Percentiles rank a stretch among this genome's conserved stretches.
Evolutionary conservation across 768 basidiomycete genomes (phyloP).

Genomic region (Boletus sensibilis): DNA sequence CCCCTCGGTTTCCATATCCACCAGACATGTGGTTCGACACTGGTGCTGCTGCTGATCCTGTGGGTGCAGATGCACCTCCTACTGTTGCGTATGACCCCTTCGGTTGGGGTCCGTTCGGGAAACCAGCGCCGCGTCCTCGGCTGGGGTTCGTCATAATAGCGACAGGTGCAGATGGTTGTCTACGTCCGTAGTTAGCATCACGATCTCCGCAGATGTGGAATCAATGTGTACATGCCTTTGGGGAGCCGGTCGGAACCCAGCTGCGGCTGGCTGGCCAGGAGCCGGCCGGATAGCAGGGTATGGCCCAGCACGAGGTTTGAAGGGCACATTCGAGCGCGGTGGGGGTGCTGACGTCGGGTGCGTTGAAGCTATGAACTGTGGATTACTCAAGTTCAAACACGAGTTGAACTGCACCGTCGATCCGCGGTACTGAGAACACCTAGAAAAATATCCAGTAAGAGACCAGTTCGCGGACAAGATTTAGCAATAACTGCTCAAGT

Average conservation of each 20-base stretch:
- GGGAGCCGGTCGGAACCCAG: constrained; percentile 65
- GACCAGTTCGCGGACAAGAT: not conserved
- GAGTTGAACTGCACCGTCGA: constrained; percentile 83
- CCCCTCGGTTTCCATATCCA: constrained; percentile 2
- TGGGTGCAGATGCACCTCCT: not conserved
- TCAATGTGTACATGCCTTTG: constrained; percentile 17
- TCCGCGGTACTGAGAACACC: constrained; percentile 92
- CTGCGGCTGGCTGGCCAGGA: constrained; percentile 51
- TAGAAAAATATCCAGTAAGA: constrained; percentile 26
- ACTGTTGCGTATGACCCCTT: constrained; percentile 8
- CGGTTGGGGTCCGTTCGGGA: constrained; percentile 8
- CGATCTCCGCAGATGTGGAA: not conserved
- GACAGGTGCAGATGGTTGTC: constrained; percentile 45
- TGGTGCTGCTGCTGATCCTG: not conserved
- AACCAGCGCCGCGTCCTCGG: constrained; percentile 35
- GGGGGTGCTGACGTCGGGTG: constrained; percentile 54
- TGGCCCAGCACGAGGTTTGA: constrained; percentile 69
- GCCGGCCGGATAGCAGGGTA: constrained; percentile 57
- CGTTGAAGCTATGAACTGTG: constrained; percentile 81
- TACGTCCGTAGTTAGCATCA: constrained; percentile 4
- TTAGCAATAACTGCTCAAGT: not conserved
- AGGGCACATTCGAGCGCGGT: constrained; percentile 48
- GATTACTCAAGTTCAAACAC: constrained; percentile 84
- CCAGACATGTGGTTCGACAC: not conserved
- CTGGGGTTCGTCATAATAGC: constrained; percentile 81